A percentile compares a stretch with the other conserved stretches of the same genome.
Evolutionary conservation across 1,284 basidiomycete species (phyloP).

Genomic region (Cutaneotrichosporon cutaneum): DNA sequence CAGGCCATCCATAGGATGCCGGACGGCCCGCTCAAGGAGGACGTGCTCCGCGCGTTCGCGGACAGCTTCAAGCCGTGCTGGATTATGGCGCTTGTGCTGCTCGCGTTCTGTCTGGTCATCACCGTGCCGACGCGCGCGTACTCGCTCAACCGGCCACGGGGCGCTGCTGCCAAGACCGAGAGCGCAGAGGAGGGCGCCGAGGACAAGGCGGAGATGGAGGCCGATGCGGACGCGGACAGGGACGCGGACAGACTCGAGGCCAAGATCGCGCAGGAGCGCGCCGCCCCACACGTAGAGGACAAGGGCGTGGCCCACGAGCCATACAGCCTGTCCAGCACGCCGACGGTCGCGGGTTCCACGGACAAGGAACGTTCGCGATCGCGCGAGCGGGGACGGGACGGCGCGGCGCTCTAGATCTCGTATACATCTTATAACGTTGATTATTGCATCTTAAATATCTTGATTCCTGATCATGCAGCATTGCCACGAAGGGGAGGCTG

Average conservation of each 20-base stretch:
- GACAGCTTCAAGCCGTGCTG: constrained; percentile 35
- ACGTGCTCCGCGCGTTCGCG: constrained; percentile 43
- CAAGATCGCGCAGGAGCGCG: background rate
- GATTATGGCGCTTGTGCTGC: constrained; percentile 11
- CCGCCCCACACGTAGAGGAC: no score
- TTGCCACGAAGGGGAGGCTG: no score
- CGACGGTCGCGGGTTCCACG: background rate
- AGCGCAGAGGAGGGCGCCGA: background rate
- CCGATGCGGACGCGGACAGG: background rate
- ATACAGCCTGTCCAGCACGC: background rate
- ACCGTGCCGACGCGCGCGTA: constrained; percentile 23
- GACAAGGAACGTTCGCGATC: background rate
- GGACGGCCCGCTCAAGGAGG: constrained; percentile 25
- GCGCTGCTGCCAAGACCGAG: background rate
- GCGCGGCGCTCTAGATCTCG: background rate
- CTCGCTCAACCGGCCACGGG: constrained; percentile 9
- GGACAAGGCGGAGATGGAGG: constrained; percentile 39
- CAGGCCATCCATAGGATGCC: constrained; percentile 38
- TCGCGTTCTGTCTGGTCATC: constrained; percentile 14
- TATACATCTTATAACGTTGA: background rate
- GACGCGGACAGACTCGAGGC: background rate
- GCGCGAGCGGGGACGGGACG: background rate
- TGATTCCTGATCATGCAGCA: background rate
- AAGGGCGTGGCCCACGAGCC: no score
- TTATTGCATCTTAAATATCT: no score